These are phyloP conservation scores for Xylaria grammica DNA, from an alignment of 495 filamentous ascomycete species.

Conservation along the genomic window DNA sequence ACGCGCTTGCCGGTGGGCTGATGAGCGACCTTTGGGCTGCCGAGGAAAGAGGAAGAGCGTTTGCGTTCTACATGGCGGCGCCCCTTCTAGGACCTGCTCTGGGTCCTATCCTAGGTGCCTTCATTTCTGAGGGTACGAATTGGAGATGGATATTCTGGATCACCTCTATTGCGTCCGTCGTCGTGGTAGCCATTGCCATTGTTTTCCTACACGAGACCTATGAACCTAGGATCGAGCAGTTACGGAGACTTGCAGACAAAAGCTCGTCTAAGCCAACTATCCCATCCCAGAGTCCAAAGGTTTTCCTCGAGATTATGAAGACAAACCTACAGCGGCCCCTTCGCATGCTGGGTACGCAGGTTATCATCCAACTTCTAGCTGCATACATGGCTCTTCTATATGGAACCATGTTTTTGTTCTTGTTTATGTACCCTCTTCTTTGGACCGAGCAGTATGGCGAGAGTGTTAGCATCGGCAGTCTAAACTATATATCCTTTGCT, in stretches of 20 bases:
- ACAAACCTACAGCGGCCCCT: constrained; percentile 24
- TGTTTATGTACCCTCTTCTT: constrained; percentile 55
- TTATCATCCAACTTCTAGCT: constrained; percentile 55
- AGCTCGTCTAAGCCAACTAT: constrained; percentile 51
- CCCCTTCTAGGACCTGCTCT: constrained; percentile 35
- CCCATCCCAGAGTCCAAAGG: constrained; percentile 37
- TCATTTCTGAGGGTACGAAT: constrained; percentile 50
- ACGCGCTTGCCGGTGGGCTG: not conserved
- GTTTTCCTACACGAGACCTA: constrained; percentile 58
- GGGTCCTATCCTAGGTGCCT: constrained; percentile 53
- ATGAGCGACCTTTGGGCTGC: not conserved
- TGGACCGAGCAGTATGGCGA: constrained; percentile 50
- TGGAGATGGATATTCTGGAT: constrained; percentile 65
- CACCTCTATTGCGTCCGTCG: constrained; percentile 46
- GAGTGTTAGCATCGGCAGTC: constrained; percentile 51
- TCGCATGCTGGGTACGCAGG: constrained; percentile 58
- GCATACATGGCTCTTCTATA: constrained; percentile 37
- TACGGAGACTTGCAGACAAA: constrained; percentile 40
- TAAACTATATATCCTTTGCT: constrained; percentile 50
- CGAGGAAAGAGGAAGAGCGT: not conserved
- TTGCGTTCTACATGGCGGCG: not conserved
- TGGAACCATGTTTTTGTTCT: constrained; percentile 46
- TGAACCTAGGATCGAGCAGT: not conserved
- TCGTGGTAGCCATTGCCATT: constrained; percentile 43
- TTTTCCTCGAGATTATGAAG: constrained; percentile 28